Evolutionary conservation across 1,284 basidiomycete genomes (phyloP), one percentile per base, ranked within the genome.

Genomic region (Apiotrichum sp.): DNA sequence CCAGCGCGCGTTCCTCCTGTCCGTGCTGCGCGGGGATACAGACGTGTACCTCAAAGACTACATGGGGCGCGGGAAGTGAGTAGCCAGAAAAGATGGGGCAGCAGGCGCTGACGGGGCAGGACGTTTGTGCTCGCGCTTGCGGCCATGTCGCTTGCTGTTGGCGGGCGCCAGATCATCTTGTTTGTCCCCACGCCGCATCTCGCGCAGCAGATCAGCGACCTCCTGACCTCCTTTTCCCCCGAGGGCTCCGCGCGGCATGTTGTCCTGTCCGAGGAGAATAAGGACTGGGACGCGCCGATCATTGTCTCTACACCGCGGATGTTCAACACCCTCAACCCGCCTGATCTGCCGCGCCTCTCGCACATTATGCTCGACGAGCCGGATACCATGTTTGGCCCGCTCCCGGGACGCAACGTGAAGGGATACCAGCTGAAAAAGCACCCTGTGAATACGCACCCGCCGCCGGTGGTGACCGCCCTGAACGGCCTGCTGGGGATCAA

Each of bases 41-140:
- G 70, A 70, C 49, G 60, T 71, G 4, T 69, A 60, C 45, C 41
- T 69, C 33, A 62, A 61, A 29, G 70, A 71, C 55, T 51, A 62
- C 36, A 71, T 68, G 65, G 70, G 70, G 3, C 62, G 67, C 6
- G 70, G 70, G 35, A 71, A 71, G 69, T 70, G 59, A 63, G 68
- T 62, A 2, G 11, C 13, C 29, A 7, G n/a, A 6, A 16, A 6
- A 43, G 41, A 22, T 43, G 14, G 41, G 11, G 16, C 29, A 3
- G 29, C 29, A 29, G 29, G 29, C 3, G 29, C 29, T 29, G 29
- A 29, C 29, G 29, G 14, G 29, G 11, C 49, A 58, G 56, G 32
- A 56, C 54, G 14, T 62, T 58, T 13, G 61, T 61, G 0, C 41
- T 70, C 11, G 63, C 65, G 2, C 49, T 71, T 3, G 61, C 61